Conservation (phyloP, 345 rosid genomes). For the Luvunga scandens region DNA sequence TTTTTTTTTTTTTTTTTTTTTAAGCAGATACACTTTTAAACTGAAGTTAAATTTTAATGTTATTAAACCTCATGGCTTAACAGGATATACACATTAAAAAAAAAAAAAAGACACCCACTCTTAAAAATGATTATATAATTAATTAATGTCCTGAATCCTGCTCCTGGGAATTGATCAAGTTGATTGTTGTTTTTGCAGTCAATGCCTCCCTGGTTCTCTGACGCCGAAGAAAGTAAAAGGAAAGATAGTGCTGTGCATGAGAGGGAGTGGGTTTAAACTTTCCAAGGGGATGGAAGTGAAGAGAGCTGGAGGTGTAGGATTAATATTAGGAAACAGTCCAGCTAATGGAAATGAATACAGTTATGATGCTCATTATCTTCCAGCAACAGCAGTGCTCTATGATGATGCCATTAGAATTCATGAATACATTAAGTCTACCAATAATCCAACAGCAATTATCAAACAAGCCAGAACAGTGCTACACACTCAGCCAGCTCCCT, state of each 20-base stretch:
- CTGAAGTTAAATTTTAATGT: no score
- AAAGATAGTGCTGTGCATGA: conserved; percentile 74
- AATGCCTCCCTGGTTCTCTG: conserved; percentile 69
- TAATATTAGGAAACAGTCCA: conserved; percentile 51
- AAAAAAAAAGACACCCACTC: no score
- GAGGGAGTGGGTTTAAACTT: conserved; percentile 58
- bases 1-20: no score
- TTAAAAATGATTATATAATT: no score
- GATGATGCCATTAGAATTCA: conserved; percentile 37
- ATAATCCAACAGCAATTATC: conserved; percentile 50
- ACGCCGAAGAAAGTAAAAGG: conserved; percentile 55
- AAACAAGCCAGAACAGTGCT: conserved; percentile 41
- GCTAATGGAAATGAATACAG: conserved; percentile 28
- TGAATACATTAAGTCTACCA: conserved; percentile 56
- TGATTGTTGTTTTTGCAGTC: conserved; percentile 30
- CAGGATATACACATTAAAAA: fast-evolving
- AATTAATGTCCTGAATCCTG: not conserved
- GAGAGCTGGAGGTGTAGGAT: conserved; percentile 79
- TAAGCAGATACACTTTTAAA: no score
- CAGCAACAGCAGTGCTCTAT: conserved; percentile 42
- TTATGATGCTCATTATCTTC: conserved; percentile 56
- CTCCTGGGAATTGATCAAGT: not conserved
- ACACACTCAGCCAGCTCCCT: conserved; percentile 55
- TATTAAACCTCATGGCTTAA: no score
- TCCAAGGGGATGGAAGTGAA: conserved; percentile 73